A percentile compares a stretch with the other conserved stretches of the same genome.
Evolutionary conservation across 257 asterid genomes (phyloP).

Genomic region (Petunia secreta): DNA sequence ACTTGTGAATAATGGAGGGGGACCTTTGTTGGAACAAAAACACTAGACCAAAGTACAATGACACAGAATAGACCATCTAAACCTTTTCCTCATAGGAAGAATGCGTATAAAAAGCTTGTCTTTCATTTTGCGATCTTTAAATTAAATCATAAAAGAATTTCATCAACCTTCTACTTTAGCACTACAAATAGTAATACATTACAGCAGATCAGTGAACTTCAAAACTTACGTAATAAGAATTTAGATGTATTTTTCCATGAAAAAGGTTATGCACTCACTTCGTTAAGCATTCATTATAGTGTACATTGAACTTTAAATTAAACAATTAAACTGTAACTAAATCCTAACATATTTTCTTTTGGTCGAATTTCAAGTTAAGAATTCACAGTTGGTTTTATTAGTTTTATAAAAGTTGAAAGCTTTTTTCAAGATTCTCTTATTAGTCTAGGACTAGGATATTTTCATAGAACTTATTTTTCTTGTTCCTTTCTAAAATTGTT

Average conservation of each 20-base stretch:
- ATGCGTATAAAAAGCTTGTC: neutral
- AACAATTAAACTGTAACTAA: neutral
- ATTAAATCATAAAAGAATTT: neutral
- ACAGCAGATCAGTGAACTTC: too few species aligned
- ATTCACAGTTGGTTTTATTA: neutral
- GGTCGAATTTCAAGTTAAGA: neutral
- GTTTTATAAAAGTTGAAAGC: neutral
- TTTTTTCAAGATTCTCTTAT: neutral
- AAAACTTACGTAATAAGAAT: too few species aligned
- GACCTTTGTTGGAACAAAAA: neutral
- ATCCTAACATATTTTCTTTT: neutral
- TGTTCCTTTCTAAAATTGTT: neutral
- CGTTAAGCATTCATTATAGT: too few species aligned
- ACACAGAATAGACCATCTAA: too few species aligned
- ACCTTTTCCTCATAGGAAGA: too few species aligned
- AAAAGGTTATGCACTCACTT: too few species aligned
- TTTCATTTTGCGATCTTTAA: neutral
- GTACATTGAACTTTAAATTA: too few species aligned
- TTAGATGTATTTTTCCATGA: neutral
- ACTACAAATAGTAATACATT: too few species aligned
- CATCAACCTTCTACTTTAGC: too few species aligned
- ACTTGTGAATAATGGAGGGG: neutral
- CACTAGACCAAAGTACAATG: too few species aligned
- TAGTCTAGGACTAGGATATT: neutral
- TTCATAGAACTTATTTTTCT: neutral